Percentiles rank a stretch among this genome's conserved stretches.
Conservation (phyloP, 768 basidiomycete genomes). For the Pholiota microspora region DNA sequence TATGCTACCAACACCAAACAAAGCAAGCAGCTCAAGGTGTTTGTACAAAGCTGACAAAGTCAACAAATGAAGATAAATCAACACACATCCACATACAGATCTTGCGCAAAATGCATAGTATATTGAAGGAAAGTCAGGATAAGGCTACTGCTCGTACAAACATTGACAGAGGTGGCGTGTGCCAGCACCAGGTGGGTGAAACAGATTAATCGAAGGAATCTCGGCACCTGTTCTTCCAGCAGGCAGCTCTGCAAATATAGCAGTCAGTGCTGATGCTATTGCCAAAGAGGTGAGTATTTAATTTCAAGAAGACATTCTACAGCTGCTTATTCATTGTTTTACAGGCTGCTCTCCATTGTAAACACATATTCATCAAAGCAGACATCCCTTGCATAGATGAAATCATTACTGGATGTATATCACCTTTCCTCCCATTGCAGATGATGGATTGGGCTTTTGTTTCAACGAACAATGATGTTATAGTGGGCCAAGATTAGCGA, state of each 20-base stretch:
- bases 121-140: background rate
- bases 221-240: background rate
- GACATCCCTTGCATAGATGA: constrained; percentile 13
- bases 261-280: background rate
- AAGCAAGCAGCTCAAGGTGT: background rate
- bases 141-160: background rate
- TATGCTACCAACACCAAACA: background rate
- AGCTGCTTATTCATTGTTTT: background rate
- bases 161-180: background rate
- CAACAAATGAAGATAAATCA: background rate
- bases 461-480: background rate
- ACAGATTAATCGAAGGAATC: background rate
- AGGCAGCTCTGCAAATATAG: background rate
- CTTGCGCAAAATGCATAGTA: background rate
- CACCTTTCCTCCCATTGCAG: background rate
- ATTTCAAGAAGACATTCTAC: background rate
- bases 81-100: background rate
- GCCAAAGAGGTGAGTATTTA: background rate
- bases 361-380: background rate
- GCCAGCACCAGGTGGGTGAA: background rate
- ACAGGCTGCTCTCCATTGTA: background rate
- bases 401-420: constrained; percentile 7
- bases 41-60: background rate
- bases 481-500: background rate
- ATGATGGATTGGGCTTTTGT: background rate